Evolutionary conservation across 2,329 filamentous ascomycete genomes (phyloP).

Genomic region (Cercospora zeina): DNA sequence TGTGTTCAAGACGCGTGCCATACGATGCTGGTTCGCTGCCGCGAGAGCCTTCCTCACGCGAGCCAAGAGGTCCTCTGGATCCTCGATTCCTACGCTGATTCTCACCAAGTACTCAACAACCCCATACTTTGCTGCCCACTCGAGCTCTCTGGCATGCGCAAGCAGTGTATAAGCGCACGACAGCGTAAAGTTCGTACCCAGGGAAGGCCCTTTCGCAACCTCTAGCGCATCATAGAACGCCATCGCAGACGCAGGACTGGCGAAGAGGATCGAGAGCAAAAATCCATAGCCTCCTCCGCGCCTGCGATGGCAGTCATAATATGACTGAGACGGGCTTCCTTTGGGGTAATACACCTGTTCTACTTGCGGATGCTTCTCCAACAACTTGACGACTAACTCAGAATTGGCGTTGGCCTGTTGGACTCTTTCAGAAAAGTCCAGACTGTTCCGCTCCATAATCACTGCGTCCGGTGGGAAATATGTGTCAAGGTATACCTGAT

Average conservation of each 20-base stretch:
- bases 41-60: not conserved
- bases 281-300: not conserved
- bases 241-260: not conserved
- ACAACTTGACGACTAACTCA: not conserved
- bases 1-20: too few relatives aligned
- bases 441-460: not conserved
- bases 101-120: not conserved
- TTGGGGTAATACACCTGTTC: conserved; percentile 1
- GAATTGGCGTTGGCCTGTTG: not conserved
- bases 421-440: not conserved
- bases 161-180: not conserved
- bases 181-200: not conserved
- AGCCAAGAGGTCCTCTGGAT: not conserved
- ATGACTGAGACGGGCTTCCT: not conserved
- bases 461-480: not conserved
- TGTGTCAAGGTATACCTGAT: not conserved
- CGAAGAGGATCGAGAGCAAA: not conserved
- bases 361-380: not conserved
- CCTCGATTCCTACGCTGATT: not conserved
- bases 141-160: not conserved
- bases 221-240: not conserved
- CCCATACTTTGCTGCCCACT: not conserved
- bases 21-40: not conserved
- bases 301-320: not conserved
- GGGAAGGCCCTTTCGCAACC: not conserved